Conservation (phyloP, 345 rosid genomes). For the Linum lewisii region DNA sequence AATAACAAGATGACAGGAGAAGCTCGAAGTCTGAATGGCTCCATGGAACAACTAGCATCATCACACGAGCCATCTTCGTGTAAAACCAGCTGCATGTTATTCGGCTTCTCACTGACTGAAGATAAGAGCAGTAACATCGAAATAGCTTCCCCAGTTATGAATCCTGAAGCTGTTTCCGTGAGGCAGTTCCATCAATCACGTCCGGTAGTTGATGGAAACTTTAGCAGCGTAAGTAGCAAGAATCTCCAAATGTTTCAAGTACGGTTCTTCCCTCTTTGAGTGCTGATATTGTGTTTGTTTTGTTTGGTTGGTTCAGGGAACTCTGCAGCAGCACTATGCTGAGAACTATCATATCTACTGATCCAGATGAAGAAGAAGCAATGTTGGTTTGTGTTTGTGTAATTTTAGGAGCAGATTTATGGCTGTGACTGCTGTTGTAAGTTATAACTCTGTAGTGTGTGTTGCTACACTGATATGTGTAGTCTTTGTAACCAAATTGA, state of each 20-base stretch:
- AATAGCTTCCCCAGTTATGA: constrained; percentile 11
- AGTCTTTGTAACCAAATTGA: too few relatives aligned
- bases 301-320: background rate
- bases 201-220: too few relatives aligned
- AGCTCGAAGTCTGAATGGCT: too few relatives aligned
- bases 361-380: too few relatives aligned
- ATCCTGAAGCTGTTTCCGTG: constrained; percentile 27
- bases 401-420: too few relatives aligned
- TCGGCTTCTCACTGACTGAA: constrained; percentile 74
- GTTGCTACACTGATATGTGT: too few relatives aligned
- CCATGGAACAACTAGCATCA: too few relatives aligned
- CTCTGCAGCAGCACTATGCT: background rate
- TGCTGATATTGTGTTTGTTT: background rate
- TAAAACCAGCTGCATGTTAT: constrained; percentile 80
- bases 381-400: too few relatives aligned
- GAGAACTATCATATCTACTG: constrained; percentile 2
- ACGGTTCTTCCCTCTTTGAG: background rate
- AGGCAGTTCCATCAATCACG: constrained; percentile 42
- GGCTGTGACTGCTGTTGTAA: too few relatives aligned
- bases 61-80: constrained; percentile 30
- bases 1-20: background rate
- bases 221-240: constrained; percentile 43
- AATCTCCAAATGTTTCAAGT: background rate
- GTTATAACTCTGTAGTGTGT: too few relatives aligned
- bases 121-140: constrained; percentile 16